Evolutionary conservation across 2,329 filamentous ascomycete species (phyloP).

Genomic region (Arachnomyces sp.): DNA sequence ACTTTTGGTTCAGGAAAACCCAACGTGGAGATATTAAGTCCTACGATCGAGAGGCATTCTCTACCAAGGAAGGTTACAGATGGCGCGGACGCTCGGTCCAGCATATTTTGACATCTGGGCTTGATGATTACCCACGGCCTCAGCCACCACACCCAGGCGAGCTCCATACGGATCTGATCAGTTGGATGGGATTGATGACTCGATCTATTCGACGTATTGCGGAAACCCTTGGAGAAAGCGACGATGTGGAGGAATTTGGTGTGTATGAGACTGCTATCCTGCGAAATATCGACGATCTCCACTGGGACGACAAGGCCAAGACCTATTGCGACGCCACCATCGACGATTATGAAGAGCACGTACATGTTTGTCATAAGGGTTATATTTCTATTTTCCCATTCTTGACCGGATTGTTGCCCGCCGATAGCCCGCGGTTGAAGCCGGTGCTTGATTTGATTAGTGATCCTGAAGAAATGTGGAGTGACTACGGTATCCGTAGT

Average conservation of each 20-base stretch:
- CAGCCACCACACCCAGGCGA: conserved; percentile 93
- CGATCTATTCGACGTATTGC: conserved; percentile 76
- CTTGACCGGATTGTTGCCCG: conserved; percentile 67
- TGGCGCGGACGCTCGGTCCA: conserved; percentile 84
- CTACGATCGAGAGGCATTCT: conserved; percentile 84
- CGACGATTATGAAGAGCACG: conserved; percentile 86
- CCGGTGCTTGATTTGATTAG: conserved; percentile 68
- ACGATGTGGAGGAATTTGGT: conserved; percentile 66
- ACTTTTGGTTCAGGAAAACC: conserved; percentile 89
- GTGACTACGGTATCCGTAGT: conserved; percentile 76
- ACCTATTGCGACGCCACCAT: conserved; percentile 93
- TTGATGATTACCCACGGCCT: conserved; percentile 92
- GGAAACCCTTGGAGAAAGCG: conserved; percentile 60
- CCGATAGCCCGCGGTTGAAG: conserved; percentile 65
- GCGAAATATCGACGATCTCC: conserved; percentile 81
- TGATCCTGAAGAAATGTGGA: conserved; percentile 83
- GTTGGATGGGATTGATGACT: conserved; percentile 97
- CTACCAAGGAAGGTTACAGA: conserved; percentile 82
- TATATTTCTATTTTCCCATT: conserved; percentile 94
- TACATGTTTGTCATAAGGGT: conserved; percentile 88
- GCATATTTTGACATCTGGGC: conserved; percentile 84
- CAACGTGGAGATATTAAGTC: conserved; percentile 83
- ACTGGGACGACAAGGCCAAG: conserved; percentile 75
- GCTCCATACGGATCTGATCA: conserved; percentile 87
- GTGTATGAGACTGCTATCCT: conserved; percentile 68